Base-by-base conservation (phyloP, 2,329 filamentous ascomycete species). In the Aschersonia sp. region DNA sequence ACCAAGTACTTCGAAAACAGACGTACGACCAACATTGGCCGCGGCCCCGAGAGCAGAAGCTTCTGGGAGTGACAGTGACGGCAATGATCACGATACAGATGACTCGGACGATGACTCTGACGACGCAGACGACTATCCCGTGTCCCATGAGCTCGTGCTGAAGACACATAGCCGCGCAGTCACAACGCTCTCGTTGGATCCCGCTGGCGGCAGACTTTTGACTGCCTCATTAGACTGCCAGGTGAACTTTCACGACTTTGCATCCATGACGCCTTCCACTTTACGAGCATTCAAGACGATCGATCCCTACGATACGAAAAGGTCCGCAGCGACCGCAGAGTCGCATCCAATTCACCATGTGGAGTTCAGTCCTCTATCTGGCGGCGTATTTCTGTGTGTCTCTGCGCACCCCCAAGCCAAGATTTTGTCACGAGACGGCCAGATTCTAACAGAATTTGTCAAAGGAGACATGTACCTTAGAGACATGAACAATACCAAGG, bases 401-500 rank as follows among this genome's bases (percentile, higher is more conserved):
- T 85, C 88, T 6, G 88, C 90, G 6, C 86, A 90, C 41, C 83
- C 90, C 2, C 90, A 97, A 63, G 87, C 90, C 10, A 89, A 88
- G 63, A 81, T 98, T 30, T 74, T 97, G 62, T 86, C 79, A 56
- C 81, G 92, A 58, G 90, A 98, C 67, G 92, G 92, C 40, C 87
- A 94, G 43, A 74, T 85, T 6, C 57, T 94, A 45, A 83, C 83
- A 1, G 88, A 96, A 59, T 97, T 95, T 54, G 83, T 88, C 55
- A 98, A 98, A 67, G 92, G 92, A 43, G 92, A 98, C 62, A 97
- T 97, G 89, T 98, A 98, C 58, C 68, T 98, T 54, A 78, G 90
- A 47, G 92, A 98, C 63, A 94, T 97, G 84, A 79, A 96, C 65
- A 89, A 97, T 62, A 98, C 92, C 5, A 97, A 96, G 62, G 92